Conservation (phyloP, 495 filamentous ascomycete species). For the Aspergillus wentii region DNA sequence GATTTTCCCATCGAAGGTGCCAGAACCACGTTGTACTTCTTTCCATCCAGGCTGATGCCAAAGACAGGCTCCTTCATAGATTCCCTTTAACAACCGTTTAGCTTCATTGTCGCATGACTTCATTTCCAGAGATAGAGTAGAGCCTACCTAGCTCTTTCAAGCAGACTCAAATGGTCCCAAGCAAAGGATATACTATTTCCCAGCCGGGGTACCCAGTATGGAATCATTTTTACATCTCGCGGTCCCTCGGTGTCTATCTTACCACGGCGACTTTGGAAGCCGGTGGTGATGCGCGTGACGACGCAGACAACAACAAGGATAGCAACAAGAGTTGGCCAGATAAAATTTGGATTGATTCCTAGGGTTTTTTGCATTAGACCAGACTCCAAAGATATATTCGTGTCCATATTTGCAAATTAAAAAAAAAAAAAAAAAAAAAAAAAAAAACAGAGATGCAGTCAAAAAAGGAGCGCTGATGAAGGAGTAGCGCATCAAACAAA, state of each 20-base stretch:
- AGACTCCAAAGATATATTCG: conserved; percentile 8
- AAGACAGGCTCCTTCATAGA: conserved; percentile 44
- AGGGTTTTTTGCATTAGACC: conserved; percentile 14
- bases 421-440: conserved; percentile 5
- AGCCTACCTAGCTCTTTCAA: conserved; percentile 37
- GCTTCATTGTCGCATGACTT: conserved; percentile 4
- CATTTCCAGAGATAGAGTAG: conserved; percentile 2
- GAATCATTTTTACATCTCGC: conserved; percentile 34
- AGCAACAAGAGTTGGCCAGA: conserved; percentile 20
- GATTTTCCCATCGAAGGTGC: conserved; percentile 45
- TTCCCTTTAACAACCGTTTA: conserved; percentile 21
- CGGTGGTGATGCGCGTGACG: conserved; percentile 36
- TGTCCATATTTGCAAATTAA: conserved; percentile 17
- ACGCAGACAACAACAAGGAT: conserved; percentile 26
- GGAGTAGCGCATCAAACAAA: neutral
- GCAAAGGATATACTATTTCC: conserved; percentile 49
- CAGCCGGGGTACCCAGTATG: conserved; percentile 57
- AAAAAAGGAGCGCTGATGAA: conserved; percentile 2
- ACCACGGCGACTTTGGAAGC: conserved; percentile 25
- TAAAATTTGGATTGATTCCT: conserved; percentile 11
- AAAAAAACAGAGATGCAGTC: no score
- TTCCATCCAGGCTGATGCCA: conserved; percentile 45
- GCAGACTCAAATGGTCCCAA: conserved; percentile 37
- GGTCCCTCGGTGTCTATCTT: conserved; percentile 12
- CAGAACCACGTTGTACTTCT: conserved; percentile 45